Evolutionary conservation across 2,329 filamentous ascomycete species (phyloP), one percentile per base, ranked within the genome.

Genomic region (Colletotrichum melonis): DNA sequence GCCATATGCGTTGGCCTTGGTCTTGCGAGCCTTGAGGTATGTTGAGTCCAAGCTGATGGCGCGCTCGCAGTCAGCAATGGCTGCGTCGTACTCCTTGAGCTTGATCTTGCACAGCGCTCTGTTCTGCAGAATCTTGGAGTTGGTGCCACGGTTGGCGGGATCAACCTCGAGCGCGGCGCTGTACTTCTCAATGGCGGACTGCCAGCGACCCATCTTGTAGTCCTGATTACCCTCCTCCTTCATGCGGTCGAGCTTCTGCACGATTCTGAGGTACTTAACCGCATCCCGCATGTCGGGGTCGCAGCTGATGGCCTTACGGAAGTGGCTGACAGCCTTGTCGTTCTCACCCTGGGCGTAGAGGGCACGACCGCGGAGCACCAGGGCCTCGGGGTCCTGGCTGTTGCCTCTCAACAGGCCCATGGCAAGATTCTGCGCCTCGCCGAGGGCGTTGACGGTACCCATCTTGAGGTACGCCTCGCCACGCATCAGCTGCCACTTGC

Each of bases 61-160:
- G 74, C 90, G 90, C 76, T 96, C 95, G 81, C 95, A 97, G 85
- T 99, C 97, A 12, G 88, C 87, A 76, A 98, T 93, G 32, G 97
- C 95, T 24, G 90, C 89, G 28, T 93, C 91, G 83, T 92, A 98
- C 77, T 95, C 90, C 88, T 97, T 97, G 66, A 98, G 88, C 86
- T 93, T 93, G 73, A 93, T 92, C 75, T 92, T 91, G 83, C 95
- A 97, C 78, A 97, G 89, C 1, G 97, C 97, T 74, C 97, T 90
- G 87, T 99, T 99, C 83, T 97, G 95, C 63, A 97, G 88, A 62
- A 98, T 91, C 88, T 98, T 98, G 24, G 96, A 93, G 83, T 98
- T 98, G 78, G 94, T 98, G 79, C 94, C 93, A 84, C 94, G 94
- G 88, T 98, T 98, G 67, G 88, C 82, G 0, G 95, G 93, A 82